Evolutionary conservation across 2,329 filamentous ascomycete species (phyloP), one percentile per base, ranked within the genome.

Genomic region (Leptosphaerulina australis): DNA sequence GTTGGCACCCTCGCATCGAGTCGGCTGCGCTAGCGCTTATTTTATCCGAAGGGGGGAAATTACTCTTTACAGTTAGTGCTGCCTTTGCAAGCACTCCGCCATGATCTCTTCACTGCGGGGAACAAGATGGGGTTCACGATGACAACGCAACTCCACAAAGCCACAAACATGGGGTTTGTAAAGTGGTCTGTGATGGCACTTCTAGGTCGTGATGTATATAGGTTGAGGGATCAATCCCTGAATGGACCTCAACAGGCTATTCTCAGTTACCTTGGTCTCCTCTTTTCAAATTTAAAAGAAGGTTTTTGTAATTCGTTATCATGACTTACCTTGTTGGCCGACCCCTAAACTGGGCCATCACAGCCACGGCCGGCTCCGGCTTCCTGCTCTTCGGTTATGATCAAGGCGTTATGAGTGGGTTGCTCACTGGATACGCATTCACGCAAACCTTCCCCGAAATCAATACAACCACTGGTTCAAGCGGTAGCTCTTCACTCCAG

Each of bases 371-470:
- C 1, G 39, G 29, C 18, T 36, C 34, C 6, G 22, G 22, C 11
- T 36, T 36, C 15, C 22, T 25, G 34, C 34, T 22, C 9, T 77
- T 81, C 52, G 79, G 79, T 33, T 81, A 80, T 85, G 86, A 89
- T 63, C 47, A 73, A 50, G 86, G 87, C 63, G 85, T 88, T 12
- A 89, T 88, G 79, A 86, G 44, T 11, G 55, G 57, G 8, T 84
- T 91, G 56, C 74, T 91, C 47, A 88, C 86, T 5, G 80, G 90
- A 65, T 73, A 79, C 18, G 75, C 77, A 14, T 88, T 87, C 60
- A 82, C 2, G 58, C 50, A 5, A 40, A 53, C 15, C 68, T 73
- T 41, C 63, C 68, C 44, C 8, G 26, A 18, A n/a, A 47, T 40
- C 3, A 35, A 39, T 15, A 25, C 44, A 3, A 40, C 18, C 7